Percentiles rank a stretch among this genome's conserved stretches.
phyloP scores from a whole-genome alignment of 768 basidiomycete genomes.

The Thelephora ganbajun region DNA sequence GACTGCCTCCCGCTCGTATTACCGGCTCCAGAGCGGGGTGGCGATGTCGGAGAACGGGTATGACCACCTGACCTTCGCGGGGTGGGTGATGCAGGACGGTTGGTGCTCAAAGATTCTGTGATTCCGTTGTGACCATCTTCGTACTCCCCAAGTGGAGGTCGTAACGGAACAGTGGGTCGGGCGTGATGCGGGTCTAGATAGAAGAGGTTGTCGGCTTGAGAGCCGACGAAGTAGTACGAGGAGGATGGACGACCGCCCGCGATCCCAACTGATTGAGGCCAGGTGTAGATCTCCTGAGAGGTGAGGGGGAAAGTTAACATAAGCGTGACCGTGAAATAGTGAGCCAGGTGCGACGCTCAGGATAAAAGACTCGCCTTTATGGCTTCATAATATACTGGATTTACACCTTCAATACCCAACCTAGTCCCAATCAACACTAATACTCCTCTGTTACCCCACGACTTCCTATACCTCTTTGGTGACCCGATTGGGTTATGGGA shows the following conservation, averaged over 20 bases:
- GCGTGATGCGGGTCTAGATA: slow-evolving; percentile 75
- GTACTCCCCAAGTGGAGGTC: slow-evolving; percentile 25
- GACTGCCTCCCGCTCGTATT: slow-evolving; percentile 12
- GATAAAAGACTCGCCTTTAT: slow-evolving; percentile 36
- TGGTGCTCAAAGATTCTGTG: slow-evolving; percentile 2
- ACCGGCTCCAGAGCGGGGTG: slow-evolving; percentile 10
- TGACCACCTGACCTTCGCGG: slow-evolving; percentile 12
- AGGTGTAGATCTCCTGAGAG: slow-evolving; percentile 66
- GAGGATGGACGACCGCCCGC: slow-evolving; percentile 95
- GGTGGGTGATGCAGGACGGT: slow-evolving; percentile 5
- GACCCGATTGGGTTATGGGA: slow-evolving; percentile 28
- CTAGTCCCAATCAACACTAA: slow-evolving; percentile 78
- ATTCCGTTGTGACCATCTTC: neutral
- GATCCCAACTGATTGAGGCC: slow-evolving; percentile 93
- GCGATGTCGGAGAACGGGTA: slow-evolving; percentile 14
- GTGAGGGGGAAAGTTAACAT: neutral
- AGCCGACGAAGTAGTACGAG: slow-evolving; percentile 94
- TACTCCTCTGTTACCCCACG: slow-evolving; percentile 78
- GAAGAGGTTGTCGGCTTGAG: slow-evolving; percentile 78
- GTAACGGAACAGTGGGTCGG: slow-evolving; percentile 61
- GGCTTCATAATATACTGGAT: slow-evolving; percentile 87
- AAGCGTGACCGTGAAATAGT: neutral
- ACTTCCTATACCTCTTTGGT: slow-evolving; percentile 12
- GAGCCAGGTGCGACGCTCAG: neutral
- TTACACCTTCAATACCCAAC: slow-evolving; percentile 85